Evolutionary conservation across 163 green algal species (phyloP).

Genomic region (Scenedesmus sp.): DNA sequence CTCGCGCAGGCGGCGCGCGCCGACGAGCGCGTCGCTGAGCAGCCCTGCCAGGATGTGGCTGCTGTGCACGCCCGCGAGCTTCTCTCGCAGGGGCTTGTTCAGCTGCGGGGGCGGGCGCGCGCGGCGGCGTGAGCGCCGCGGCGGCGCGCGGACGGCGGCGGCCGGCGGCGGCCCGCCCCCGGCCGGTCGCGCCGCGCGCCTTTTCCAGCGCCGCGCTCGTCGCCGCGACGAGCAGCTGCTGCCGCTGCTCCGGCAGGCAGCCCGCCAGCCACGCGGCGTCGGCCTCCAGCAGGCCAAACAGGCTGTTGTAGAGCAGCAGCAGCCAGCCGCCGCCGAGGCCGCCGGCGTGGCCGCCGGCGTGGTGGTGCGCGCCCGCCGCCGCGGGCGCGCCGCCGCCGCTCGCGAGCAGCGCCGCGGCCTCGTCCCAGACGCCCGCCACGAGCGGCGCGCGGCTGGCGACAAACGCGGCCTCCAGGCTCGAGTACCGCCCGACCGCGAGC

Average conservation of each 20-base stretch:
- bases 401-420: conserved; percentile 36
- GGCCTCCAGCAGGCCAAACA: conserved; percentile 53
- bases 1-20: conserved; percentile 6
- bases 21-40: conserved; percentile 17
- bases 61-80: conserved; percentile 6
- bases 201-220: conserved; percentile 24
- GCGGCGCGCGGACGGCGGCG: background rate
- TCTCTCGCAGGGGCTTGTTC: conserved; percentile 12
- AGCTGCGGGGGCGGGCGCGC: no score
- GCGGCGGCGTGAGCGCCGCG: no score
- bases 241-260: conserved; percentile 56
- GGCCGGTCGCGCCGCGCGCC: background rate
- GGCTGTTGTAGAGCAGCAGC: conserved; percentile 66
- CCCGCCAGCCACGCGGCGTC: conserved; percentile 67
- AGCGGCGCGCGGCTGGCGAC: conserved; percentile 54
- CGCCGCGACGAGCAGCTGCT: conserved; percentile 26
- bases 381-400: no score
- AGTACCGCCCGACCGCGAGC: conserved; percentile 57
- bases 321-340: conserved; percentile 56
- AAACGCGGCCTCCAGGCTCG: conserved; percentile 73
- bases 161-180: background rate
- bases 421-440: conserved; percentile 53
- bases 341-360: conserved; percentile 19
- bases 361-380: conserved; percentile 46
- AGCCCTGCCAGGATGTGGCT: conserved; percentile 9